Conservation (phyloP, 2,329 filamentous ascomycete genomes). For the Diaporthe batatas region DNA sequence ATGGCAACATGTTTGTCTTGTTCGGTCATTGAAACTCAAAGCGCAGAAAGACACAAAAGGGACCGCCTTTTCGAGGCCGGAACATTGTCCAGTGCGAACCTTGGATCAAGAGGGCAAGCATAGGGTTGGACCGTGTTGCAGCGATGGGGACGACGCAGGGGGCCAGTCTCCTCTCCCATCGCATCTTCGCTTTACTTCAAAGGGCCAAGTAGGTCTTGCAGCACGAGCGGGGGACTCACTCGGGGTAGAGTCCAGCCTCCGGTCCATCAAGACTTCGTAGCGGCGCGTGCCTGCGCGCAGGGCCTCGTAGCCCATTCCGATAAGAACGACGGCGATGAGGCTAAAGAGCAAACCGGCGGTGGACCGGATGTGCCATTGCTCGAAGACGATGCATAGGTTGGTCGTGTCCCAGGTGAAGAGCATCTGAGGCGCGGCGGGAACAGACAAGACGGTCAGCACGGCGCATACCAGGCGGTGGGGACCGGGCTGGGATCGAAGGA, state of each 20-base stretch:
- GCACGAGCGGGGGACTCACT: constrained; percentile 60
- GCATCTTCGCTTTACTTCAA: constrained; percentile 4
- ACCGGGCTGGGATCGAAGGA: background rate
- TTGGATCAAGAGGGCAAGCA: background rate
- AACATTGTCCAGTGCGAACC: constrained; percentile 16
- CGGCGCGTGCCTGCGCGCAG: constrained; percentile 81
- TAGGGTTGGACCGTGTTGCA: background rate
- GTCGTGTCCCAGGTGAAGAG: constrained; percentile 96
- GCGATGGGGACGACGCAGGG: background rate
- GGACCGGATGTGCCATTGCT: constrained; percentile 86
- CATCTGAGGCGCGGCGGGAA: constrained; percentile 72
- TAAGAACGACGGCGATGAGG: constrained; percentile 82
- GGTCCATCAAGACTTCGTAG: constrained; percentile 75
- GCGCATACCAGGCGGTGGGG: too few species aligned
- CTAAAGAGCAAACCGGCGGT: constrained; percentile 83
- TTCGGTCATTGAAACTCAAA: constrained; percentile 19
- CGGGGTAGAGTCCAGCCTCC: constrained; percentile 61
- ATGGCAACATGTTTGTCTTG: constrained; percentile 31
- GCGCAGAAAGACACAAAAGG: constrained; percentile 18
- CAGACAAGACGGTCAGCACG: constrained; percentile 41
- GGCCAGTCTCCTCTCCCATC: constrained; percentile 1
- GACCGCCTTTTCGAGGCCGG: constrained; percentile 30
- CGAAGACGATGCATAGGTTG: constrained; percentile 97
- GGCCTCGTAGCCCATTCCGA: constrained; percentile 94
- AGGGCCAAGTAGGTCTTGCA: constrained; percentile 14